Evolutionary conservation across 768 basidiomycete genomes (phyloP).

Genomic region (Mycena maculata): DNA sequence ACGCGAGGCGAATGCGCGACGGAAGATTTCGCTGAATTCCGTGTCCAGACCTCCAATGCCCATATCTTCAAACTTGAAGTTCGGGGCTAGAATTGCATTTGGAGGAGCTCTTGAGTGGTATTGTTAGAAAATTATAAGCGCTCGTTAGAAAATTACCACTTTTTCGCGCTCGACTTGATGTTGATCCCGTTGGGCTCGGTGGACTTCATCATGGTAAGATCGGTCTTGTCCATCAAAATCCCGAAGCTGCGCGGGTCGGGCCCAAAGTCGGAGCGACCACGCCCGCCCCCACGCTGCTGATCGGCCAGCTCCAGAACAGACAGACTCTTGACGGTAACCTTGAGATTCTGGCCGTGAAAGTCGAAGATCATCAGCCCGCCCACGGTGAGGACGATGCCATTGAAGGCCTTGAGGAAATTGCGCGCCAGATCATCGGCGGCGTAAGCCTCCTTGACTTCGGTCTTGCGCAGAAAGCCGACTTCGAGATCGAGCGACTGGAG

Average conservation of each 20-base stretch:
- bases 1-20: constrained; percentile 96
- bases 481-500: constrained; percentile 87
- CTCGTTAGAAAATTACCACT: constrained; percentile 63
- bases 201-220: constrained; percentile 87
- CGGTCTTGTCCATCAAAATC: constrained; percentile 91
- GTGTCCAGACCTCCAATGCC: constrained; percentile 97
- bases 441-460: constrained; percentile 75
- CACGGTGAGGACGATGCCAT: constrained; percentile 73
- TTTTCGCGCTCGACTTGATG: constrained; percentile 91
- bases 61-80: constrained; percentile 99
- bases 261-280: constrained; percentile 36
- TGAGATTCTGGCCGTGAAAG: constrained; percentile 87
- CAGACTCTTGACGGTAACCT: constrained; percentile 72
- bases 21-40: constrained; percentile 97
- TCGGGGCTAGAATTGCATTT: constrained; percentile 95
- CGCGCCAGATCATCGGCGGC: constrained; percentile 87
- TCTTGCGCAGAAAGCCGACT: constrained; percentile 69
- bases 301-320: constrained; percentile 70
- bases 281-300: constrained; percentile 62
- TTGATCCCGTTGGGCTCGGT: constrained; percentile 81
- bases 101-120: constrained; percentile 74
- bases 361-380: constrained; percentile 86
- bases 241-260: constrained; percentile 60
- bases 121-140: not conserved
- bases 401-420: constrained; percentile 81